phyloP scores from a whole-genome alignment of 2,329 filamentous ascomycete genomes.

The Diplodia seriata region DNA sequence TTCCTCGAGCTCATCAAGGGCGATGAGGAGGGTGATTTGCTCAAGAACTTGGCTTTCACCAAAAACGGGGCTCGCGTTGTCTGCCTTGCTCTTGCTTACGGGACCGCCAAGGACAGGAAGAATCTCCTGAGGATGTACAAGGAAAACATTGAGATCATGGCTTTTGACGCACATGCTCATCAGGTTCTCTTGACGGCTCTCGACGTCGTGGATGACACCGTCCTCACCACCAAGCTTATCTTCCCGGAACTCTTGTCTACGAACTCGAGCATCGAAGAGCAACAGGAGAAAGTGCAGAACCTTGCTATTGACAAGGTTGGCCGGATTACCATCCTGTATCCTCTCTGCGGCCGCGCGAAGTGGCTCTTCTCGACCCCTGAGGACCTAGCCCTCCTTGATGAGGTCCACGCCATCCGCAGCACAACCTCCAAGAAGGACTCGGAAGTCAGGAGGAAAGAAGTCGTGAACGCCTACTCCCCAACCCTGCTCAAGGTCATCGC shows the following conservation, averaged over 20 bases:
- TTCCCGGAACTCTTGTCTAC: constrained; percentile 79
- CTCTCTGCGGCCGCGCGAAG: constrained; percentile 70
- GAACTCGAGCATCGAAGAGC: constrained; percentile 47
- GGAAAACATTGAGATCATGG: constrained; percentile 85
- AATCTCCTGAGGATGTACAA: constrained; percentile 87
- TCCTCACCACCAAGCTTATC: constrained; percentile 82
- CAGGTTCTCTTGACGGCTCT: constrained; percentile 83
- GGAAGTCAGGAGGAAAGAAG: constrained; percentile 74
- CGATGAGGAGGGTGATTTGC: constrained; percentile 77
- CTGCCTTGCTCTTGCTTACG: constrained; percentile 81
- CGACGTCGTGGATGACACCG: constrained; percentile 94
- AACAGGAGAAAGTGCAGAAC: constrained; percentile 69
- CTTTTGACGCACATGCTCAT: constrained; percentile 79
- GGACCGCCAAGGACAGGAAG: constrained; percentile 91
- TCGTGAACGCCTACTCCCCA: constrained; percentile 76
- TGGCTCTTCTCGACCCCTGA: constrained; percentile 63
- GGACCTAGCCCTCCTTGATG: constrained; percentile 70
- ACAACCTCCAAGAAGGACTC: constrained; percentile 93
- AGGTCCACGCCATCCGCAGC: constrained; percentile 79
- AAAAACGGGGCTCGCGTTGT: constrained; percentile 83
- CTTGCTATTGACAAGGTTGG: constrained; percentile 70
- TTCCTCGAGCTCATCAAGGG: constrained; percentile 91
- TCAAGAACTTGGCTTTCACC: constrained; percentile 97
- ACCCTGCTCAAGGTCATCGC: constrained; percentile 77
- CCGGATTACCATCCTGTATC: constrained; percentile 75